phyloP scores from a whole-genome alignment of 169 alveolate species.

The Ichthyophthirius multifiliis region DNA sequence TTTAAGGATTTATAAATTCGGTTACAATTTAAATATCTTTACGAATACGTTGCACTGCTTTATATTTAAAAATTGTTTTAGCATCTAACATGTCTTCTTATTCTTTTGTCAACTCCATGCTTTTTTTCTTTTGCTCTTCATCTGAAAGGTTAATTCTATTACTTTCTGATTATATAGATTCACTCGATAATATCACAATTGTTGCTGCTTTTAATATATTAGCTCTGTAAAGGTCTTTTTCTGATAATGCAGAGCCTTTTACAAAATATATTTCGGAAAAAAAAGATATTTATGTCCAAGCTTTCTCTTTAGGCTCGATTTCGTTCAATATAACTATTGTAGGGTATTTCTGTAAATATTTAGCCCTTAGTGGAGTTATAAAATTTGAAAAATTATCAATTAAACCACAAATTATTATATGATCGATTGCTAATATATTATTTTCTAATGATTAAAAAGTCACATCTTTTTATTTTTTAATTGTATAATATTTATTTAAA shows the following conservation, averaged over 20 bases:
- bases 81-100: slow-evolving; percentile 82
- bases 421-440: slow-evolving; percentile 73
- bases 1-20: slow-evolving; percentile 71
- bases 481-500: too few species aligned
- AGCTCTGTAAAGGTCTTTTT: slow-evolving; percentile 68
- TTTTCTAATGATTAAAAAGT: slow-evolving; percentile 66
- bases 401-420: slow-evolving; percentile 80
- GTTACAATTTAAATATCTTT: slow-evolving; percentile 71
- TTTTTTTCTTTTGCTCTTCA: slow-evolving; percentile 21
- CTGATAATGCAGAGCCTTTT: slow-evolving; percentile 72
- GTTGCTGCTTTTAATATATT: slow-evolving; percentile 72
- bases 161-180: background rate
- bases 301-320: slow-evolving; percentile 66
- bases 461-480: slow-evolving; percentile 47
- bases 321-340: slow-evolving; percentile 77
- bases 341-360: slow-evolving; percentile 50
- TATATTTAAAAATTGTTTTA: slow-evolving; percentile 79
- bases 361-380: slow-evolving; percentile 79
- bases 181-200: slow-evolving; percentile 23
- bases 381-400: slow-evolving; percentile 77
- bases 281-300: slow-evolving; percentile 69
- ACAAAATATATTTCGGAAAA: slow-evolving; percentile 81
- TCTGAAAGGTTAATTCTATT: slow-evolving; percentile 15
- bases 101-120: slow-evolving; percentile 57
- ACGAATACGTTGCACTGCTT: slow-evolving; percentile 61